Percentiles rank a stretch among this genome's conserved stretches.
Evolutionary conservation across 2,329 filamentous ascomycete species (phyloP).

Genomic region (Periconia sp.): DNA sequence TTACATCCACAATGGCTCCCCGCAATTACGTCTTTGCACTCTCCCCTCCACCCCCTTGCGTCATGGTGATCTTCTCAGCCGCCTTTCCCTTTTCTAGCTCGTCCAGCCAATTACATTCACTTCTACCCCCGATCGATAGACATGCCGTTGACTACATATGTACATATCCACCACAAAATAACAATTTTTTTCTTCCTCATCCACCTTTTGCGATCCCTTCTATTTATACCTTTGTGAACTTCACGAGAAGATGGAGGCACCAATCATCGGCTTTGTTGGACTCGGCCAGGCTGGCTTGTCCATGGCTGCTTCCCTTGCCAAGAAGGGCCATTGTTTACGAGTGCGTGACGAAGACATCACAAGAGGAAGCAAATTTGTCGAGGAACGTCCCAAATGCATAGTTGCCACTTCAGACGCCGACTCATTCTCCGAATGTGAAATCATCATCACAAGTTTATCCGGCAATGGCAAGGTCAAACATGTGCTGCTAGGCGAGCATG

Average conservation of each 20-base stretch:
- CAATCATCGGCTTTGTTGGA: conserved; percentile 19
- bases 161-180: too few relatives aligned
- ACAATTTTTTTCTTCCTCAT: too few relatives aligned
- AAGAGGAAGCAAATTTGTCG: conserved; percentile 18
- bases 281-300: conserved; percentile 22
- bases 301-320: conserved; percentile 21
- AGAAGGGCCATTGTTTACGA: conserved; percentile 17
- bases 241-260: conserved; percentile 11
- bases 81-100: background rate
- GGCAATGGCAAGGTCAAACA: conserved; percentile 16
- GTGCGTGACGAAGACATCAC: conserved; percentile 21
- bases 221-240: too few relatives aligned
- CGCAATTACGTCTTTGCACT: conserved; percentile 5
- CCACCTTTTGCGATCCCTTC: too few relatives aligned
- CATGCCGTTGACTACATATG: too few relatives aligned
- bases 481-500: conserved; percentile 15
- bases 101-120: background rate
- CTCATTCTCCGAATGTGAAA: conserved; percentile 18
- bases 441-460: conserved; percentile 24
- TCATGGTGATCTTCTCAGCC: background rate
- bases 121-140: too few relatives aligned
- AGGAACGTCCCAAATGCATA: conserved; percentile 18
- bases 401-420: conserved; percentile 14
- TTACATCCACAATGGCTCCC: conserved; percentile 2
- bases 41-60: background rate